These are phyloP conservation scores for Pichia sp. DNA, from an alignment of 1,139 yeast species.

Conservation along the genomic window DNA sequence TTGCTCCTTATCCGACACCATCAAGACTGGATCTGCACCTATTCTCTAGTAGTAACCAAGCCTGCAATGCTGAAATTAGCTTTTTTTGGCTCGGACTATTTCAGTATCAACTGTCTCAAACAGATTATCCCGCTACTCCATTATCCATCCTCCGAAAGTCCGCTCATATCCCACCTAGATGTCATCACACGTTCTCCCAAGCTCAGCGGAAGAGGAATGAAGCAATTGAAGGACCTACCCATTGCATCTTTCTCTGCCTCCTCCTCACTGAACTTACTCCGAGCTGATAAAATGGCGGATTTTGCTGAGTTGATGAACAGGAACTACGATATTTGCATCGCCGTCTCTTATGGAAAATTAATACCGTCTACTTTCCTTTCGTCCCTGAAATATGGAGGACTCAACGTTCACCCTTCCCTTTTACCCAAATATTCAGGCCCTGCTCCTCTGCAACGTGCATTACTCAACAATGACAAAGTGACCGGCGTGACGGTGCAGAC, in stretches of 20 bases:
- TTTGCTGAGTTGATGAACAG: constrained; percentile 36
- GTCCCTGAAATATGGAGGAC: constrained; percentile 55
- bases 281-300: constrained; percentile 60
- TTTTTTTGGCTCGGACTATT: constrained; percentile 79
- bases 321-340: constrained; percentile 62
- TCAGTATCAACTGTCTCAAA: constrained; percentile 58
- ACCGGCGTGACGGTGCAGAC: constrained; percentile 93
- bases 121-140: constrained; percentile 39
- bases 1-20: too few relatives aligned
- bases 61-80: constrained; percentile 20
- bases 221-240: constrained; percentile 48
- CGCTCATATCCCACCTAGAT: constrained; percentile 44
- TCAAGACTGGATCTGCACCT: too few relatives aligned
- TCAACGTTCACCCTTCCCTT: constrained; percentile 90
- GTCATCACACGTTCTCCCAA: constrained; percentile 68
- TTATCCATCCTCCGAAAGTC: background rate
- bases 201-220: constrained; percentile 62
- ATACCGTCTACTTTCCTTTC: constrained; percentile 61
- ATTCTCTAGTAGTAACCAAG: too few relatives aligned
- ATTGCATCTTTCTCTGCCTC: constrained; percentile 43
- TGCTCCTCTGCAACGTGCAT: constrained; percentile 80
- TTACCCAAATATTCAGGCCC: constrained; percentile 84
- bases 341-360: constrained; percentile 83
- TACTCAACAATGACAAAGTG: constrained; percentile 53
- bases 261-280: constrained; percentile 37